Evolutionary conservation across 2,329 filamentous ascomycete species (phyloP).

Genomic region (Alternaria sp.): DNA sequence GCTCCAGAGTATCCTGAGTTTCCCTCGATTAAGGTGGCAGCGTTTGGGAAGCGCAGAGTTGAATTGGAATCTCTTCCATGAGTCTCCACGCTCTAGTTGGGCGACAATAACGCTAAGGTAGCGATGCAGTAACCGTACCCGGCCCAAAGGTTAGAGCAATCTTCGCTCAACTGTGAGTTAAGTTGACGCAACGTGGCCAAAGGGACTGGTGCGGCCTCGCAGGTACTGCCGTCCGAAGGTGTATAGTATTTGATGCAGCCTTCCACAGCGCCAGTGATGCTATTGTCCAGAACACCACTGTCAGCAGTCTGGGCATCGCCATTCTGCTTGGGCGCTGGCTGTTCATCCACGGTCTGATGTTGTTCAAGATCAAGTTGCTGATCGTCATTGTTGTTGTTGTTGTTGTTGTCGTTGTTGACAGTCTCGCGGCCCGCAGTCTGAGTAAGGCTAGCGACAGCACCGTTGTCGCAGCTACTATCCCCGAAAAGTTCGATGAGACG

Average conservation of each 20-base stretch:
- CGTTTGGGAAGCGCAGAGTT: not conserved
- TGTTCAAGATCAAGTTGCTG: not conserved
- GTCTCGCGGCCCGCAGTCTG: not conserved
- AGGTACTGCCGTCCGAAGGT: conserved; percentile 39
- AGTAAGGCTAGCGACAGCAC: not conserved
- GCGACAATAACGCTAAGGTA: not conserved
- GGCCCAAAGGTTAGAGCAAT: conserved; percentile 48
- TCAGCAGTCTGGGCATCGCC: not conserved
- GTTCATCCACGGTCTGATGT: not conserved
- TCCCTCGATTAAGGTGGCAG: not conserved
- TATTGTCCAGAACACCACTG: not conserved
- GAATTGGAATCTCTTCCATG: not conserved
- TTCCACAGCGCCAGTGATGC: conserved; percentile 18
- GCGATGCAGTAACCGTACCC: conserved; percentile 47
- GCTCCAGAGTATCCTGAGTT: not conserved
- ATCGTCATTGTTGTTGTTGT: not conserved
- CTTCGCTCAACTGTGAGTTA: conserved; percentile 39
- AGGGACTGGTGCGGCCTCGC: conserved; percentile 38
- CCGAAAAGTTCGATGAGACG: conserved; percentile 38
- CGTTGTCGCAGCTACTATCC: not conserved
- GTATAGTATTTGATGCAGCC: conserved; percentile 44
- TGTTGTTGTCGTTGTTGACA: not conserved
- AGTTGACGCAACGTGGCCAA: conserved; percentile 34
- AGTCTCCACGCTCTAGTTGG: not conserved
- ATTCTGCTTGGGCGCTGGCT: not conserved